Base-by-base conservation (phyloP, 345 rosid genomes). In the Bruguiera parviflora region DNA sequence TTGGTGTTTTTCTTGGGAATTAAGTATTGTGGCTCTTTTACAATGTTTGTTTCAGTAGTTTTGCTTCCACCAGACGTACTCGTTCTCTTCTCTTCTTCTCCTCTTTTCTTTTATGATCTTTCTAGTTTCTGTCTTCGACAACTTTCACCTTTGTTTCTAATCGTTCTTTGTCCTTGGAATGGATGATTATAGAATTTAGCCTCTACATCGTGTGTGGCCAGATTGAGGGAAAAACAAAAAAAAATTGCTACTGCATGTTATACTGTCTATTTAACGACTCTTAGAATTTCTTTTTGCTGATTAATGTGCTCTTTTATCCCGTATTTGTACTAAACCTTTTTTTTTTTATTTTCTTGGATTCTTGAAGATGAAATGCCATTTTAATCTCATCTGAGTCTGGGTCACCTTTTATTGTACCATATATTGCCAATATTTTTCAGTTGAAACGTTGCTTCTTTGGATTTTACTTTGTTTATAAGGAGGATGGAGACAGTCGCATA, bases 391-490 rank as follows among this genome's bases (percentile, higher is more conserved):
- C 20, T 24, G 35, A 18, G 29, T 47, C 5, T 4, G 22, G 25
- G 31, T 66, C 15, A 6, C 22, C 35, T 15, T 32, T 9, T 66
- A n/a, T 35, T 53, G 2, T 53, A 32, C 22, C 21, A 53, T 32
- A 15, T 5, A 32, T 66, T 52, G 5, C 47, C 53, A n/a, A 9
- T 8, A 5, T 29, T 27, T 28, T 53, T 19, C 69, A 58, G 32
- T 39, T 52, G 61, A 37, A 29, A 39, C 62, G 19, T 49, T 58
- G 49, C 68, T 70, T 53, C 46, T 69, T 58, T 20, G 52, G 32
- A 52, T 68, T 66, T 68, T 53, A 13, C 67, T 65, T 19, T 75
- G 76, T 78, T 69, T 62, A 61, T 77, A 84, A 90, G 98, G 81
- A 69, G 71, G 70, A 72, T 35, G 92, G 84, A 64, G 35, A 60